Conservation (phyloP, 148 eudicot genomes). For the Dysphania ambrosioides region DNA sequence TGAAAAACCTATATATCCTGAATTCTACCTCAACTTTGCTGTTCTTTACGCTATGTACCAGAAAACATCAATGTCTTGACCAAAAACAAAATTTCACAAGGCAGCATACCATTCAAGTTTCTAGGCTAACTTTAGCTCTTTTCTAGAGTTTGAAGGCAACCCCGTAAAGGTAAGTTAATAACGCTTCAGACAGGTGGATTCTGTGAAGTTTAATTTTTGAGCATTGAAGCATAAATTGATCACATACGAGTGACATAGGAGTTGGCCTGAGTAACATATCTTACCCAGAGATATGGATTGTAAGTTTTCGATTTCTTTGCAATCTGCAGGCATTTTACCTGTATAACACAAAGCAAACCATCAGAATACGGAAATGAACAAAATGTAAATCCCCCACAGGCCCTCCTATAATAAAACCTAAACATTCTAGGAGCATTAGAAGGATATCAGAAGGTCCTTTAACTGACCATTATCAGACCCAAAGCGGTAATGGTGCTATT, state of each 20-base stretch:
- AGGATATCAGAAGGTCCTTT: background rate
- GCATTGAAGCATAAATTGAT: conserved; percentile 1
- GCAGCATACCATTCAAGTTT: background rate
- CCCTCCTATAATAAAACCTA: background rate
- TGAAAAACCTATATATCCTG: too few species aligned
- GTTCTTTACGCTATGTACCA: background rate
- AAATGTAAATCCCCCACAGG: background rate
- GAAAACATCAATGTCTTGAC: conserved; percentile 3
- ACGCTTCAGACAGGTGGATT: background rate
- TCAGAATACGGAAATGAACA: background rate
- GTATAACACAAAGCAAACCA: conserved; percentile 18
- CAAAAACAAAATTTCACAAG: background rate
- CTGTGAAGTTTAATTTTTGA: background rate
- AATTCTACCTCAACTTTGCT: background rate
- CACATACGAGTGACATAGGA: conserved; percentile 85
- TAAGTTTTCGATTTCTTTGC: conserved; percentile 64
- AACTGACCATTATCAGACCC: background rate
- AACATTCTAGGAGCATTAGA: background rate
- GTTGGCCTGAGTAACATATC: conserved; percentile 81
- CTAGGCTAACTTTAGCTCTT: background rate
- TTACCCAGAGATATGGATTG: conserved; percentile 88
- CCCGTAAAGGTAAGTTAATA: background rate
- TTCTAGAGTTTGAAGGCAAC: background rate
- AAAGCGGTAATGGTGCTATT: background rate
- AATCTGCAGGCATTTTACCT: conserved; percentile 84